These are phyloP conservation scores for Pelargonium myrrhifolium DNA, from an alignment of 441 rosid species.

Conservation along the genomic window DNA sequence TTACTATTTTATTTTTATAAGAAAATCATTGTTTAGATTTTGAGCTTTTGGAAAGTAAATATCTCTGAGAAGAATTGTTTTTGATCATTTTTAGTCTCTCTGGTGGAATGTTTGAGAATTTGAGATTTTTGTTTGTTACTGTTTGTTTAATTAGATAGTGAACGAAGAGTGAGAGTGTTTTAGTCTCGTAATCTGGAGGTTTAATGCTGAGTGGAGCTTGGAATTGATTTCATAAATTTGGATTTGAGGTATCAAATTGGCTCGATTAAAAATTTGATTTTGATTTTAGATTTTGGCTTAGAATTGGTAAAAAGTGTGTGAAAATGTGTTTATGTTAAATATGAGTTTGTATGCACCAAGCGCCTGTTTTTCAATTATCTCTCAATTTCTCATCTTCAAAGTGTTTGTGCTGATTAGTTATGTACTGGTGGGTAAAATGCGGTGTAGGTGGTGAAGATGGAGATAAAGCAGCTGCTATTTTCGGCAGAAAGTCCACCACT, in stretches of 20 bases:
- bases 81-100: too few species aligned
- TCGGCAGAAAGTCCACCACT: slow-evolving; percentile 21
- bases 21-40: too few species aligned
- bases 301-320: background rate
- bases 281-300: background rate
- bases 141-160: background rate
- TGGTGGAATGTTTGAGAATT: too few species aligned
- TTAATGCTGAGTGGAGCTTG: background rate
- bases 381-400: too few species aligned
- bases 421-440: background rate
- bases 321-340: background rate
- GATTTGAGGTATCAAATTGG: background rate
- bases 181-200: background rate
- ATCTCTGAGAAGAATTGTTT: too few species aligned
- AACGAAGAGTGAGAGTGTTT: background rate
- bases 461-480: slow-evolving; percentile 18
- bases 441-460: slow-evolving; percentile 17
- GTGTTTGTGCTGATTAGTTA: background rate
- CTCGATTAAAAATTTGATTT: background rate
- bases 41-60: too few species aligned
- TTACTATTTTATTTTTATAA: too few species aligned
- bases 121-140: background rate
- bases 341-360: background rate
- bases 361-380: too few species aligned
- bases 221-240: background rate